These are phyloP conservation scores for Nicotiana otophora DNA, from an alignment of 257 asterid genomes.

Conservation along the genomic window DNA sequence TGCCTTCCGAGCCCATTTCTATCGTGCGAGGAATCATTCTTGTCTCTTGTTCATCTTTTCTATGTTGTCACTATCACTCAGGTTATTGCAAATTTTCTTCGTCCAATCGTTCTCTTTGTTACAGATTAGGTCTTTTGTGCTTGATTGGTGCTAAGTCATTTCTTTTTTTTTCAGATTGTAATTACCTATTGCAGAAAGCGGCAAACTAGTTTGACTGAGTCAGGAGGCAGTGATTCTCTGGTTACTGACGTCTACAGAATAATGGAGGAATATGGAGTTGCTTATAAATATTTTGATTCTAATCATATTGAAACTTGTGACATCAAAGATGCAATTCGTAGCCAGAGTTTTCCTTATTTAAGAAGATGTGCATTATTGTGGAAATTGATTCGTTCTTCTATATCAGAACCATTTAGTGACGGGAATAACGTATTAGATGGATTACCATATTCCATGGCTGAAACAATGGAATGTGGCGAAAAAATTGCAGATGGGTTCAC, in stretches of 20 bases:
- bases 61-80: conserved; percentile 38
- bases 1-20: conserved; percentile 82
- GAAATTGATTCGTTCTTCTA: conserved; percentile 66
- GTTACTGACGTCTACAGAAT: conserved; percentile 52
- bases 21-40: conserved; percentile 67
- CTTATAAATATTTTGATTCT: conserved; percentile 48
- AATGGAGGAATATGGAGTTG: conserved; percentile 43
- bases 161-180: conserved; percentile 48
- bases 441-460: conserved; percentile 29
- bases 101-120: background rate
- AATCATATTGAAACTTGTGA: conserved; percentile 40
- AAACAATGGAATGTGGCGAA: conserved; percentile 28
- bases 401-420: conserved; percentile 47
- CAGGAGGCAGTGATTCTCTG: conserved; percentile 43
- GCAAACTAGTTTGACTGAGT: conserved; percentile 25
- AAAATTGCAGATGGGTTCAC: conserved; percentile 39
- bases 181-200: conserved; percentile 36
- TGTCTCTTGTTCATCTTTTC: conserved; percentile 75
- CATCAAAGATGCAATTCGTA: conserved; percentile 55
- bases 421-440: conserved; percentile 39
- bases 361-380: conserved; percentile 91
- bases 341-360: conserved; percentile 73
- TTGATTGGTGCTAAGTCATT: background rate
- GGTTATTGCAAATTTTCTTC: conserved; percentile 17
- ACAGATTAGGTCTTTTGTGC: background rate